A percentile compares a stretch with the other conserved stretches of the same genome.
Conservation (phyloP, 139 green algal species). For the Pseudopediastrum boryanum region DNA sequence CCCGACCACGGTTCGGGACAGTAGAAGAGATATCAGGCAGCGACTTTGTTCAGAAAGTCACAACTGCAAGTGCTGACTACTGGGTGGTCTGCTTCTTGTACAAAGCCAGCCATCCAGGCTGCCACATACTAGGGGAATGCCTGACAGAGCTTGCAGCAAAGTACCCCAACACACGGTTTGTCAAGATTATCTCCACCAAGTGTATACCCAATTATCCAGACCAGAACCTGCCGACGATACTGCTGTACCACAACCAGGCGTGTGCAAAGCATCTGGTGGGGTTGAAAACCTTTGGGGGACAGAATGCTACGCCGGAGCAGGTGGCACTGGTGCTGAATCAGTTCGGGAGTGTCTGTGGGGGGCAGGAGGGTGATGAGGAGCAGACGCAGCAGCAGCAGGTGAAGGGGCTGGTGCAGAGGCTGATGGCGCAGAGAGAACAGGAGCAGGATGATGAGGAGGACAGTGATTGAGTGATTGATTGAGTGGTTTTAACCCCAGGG, state of each 20-base stretch:
- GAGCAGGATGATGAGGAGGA: slow-evolving; percentile 29
- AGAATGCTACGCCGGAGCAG: slow-evolving; percentile 70
- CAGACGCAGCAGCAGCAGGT: slow-evolving; percentile 25
- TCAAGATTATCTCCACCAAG: slow-evolving; percentile 89
- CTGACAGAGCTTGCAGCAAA: slow-evolving; percentile 76
- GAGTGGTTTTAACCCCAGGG: no score
- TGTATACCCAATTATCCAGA: slow-evolving; percentile 90
- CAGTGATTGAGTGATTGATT: no score
- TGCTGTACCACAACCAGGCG: slow-evolving; percentile 81
- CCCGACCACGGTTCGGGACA: slow-evolving; percentile 61
- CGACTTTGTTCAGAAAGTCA: slow-evolving; percentile 87
- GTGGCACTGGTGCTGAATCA: slow-evolving; percentile 29
- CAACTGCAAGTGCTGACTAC: slow-evolving; percentile 66
- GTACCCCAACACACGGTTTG: slow-evolving; percentile 86
- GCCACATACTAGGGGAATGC: slow-evolving; percentile 67
- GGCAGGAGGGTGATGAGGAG: slow-evolving; percentile 27
- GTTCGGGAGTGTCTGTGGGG: slow-evolving; percentile 56
- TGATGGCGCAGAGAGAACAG: slow-evolving; percentile 33
- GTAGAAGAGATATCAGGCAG: slow-evolving; percentile 68
- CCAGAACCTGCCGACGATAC: slow-evolving; percentile 87
- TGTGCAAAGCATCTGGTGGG: slow-evolving; percentile 66
- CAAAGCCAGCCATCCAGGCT: slow-evolving; percentile 76
- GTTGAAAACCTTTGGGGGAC: slow-evolving; percentile 72
- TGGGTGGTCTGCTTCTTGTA: slow-evolving; percentile 90
- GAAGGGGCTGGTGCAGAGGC: slow-evolving; percentile 24